Base-by-base conservation (phyloP, 2,329 filamentous ascomycete species). In the Fusarium sp. region DNA sequence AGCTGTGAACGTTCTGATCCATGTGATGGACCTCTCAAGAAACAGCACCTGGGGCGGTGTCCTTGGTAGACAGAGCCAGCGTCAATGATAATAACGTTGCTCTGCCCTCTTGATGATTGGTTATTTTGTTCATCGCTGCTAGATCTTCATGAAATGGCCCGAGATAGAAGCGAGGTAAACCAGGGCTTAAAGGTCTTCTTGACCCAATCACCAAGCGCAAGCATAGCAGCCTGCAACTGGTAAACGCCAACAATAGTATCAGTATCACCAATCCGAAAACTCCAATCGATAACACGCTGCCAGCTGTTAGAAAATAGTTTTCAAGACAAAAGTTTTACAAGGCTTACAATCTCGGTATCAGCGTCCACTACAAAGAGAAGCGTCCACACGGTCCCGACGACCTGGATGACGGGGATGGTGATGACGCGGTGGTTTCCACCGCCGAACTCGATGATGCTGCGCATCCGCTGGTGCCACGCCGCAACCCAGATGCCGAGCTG, bases 381-480 rank as follows among this genome's bases (percentile, higher is more conserved):
- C 29, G 53, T 64, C 63, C 55, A 64, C 7, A 57, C 59, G 38
- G 55, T 60, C 12, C 55, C 46, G 6, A 66, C 40, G 38, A 70
- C 63, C 55, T 61, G 56, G 33, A 70, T 66, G 11, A 64, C 40
- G 24, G 63, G 59, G 29, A 70, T 60, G 1, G 63, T 64, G 17
- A 58, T 46, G 27, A 64, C 20, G 2, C 22, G 22, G 29, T 62
- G 29, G 20, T 27, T 49, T 44, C 29, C 62, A 24, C 38, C 46
- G 12, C 40, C 40, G 17, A 58, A 20, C 9, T 36, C 29, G 27
- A 69, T 64, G 29, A 69, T 66, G 11, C 44, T 46, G 53, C 55
- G 55, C 36, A 66, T 63, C 40, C 55, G 63, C 67, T 70, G 29
- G 49, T 66, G 55, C 67, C 56, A 66, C 10, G 63, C 67, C 63